Evolutionary conservation across 2,329 filamentous ascomycete species (phyloP).

Genomic region (Nothomitra cinnamomea): DNA sequence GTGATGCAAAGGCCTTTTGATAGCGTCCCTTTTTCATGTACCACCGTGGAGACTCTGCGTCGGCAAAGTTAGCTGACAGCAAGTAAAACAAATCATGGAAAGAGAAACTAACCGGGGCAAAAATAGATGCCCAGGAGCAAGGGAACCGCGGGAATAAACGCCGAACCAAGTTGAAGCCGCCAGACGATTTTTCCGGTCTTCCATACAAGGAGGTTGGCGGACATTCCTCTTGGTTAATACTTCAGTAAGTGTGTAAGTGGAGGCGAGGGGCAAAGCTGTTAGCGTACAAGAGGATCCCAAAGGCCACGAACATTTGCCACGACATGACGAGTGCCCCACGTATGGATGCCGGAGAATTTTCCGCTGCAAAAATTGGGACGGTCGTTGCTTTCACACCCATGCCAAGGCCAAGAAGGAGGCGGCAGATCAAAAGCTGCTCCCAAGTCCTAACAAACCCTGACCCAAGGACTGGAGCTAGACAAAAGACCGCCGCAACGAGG

Average conservation of each 20-base stretch:
- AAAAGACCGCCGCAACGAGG: constrained; percentile 45
- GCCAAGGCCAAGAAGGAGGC: constrained; percentile 40
- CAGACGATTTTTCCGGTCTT: constrained; percentile 41
- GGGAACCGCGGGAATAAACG: constrained; percentile 47
- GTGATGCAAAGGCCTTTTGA: constrained; percentile 24
- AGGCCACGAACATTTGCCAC: constrained; percentile 31
- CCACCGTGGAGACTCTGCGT: constrained; percentile 27
- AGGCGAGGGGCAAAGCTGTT: constrained; percentile 35
- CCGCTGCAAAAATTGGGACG: constrained; percentile 35
- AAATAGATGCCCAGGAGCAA: constrained; percentile 40
- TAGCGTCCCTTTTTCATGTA: constrained; percentile 28
- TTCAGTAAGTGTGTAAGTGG: constrained; percentile 57
- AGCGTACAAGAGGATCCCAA: constrained; percentile 26
- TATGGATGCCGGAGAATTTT: constrained; percentile 36
- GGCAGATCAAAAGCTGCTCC: constrained; percentile 37
- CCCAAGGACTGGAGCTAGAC: constrained; percentile 51
- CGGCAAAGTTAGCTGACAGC: neutral
- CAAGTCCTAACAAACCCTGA: constrained; percentile 43
- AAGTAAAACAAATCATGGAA: too few relatives aligned
- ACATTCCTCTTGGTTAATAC: too few relatives aligned
- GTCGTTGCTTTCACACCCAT: constrained; percentile 44
- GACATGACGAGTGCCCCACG: constrained; percentile 39
- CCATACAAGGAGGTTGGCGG: constrained; percentile 46
- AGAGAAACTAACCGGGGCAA: too few relatives aligned
- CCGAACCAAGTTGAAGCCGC: constrained; percentile 46